Evolutionary conservation across 768 basidiomycete genomes (phyloP).

Genomic region (Cystobasidiopsis lactophilus): DNA sequence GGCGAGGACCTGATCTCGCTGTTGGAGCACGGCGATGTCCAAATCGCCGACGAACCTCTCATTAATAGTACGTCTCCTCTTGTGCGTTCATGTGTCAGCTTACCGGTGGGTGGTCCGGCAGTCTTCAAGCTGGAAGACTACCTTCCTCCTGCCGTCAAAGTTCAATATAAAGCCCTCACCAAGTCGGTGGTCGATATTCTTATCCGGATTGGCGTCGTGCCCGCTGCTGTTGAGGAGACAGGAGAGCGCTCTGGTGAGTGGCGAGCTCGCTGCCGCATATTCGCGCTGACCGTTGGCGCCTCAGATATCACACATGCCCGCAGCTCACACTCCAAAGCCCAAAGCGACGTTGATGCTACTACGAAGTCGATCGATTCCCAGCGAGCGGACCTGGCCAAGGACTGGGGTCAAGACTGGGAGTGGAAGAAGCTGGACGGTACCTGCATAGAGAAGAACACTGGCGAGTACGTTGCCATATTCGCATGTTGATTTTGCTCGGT

Average conservation of each 20-base stretch:
- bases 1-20: conserved; percentile 21
- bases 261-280: conserved; percentile 4
- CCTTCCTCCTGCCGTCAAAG: conserved; percentile 57
- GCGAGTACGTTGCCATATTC: conserved; percentile 47
- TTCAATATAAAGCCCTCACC: conserved; percentile 47
- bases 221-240: conserved; percentile 1
- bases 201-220: conserved; percentile 39
- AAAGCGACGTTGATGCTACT: conserved; percentile 32
- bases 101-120: conserved; percentile 21
- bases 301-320: conserved; percentile 24
- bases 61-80: background rate
- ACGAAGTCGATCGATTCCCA: background rate
- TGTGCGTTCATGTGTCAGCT: background rate
- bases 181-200: conserved; percentile 42
- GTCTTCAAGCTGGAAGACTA: conserved; percentile 63
- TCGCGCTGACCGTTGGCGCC: background rate
- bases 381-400: conserved; percentile 29
- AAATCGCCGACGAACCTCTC: background rate
- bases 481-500: background rate
- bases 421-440: conserved; percentile 82
- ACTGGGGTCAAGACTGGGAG: conserved; percentile 43
- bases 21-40: conserved; percentile 15
- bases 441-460: conserved; percentile 58
- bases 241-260: conserved; percentile 6
- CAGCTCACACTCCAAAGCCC: conserved; percentile 20